A percentile compares a stretch with the other conserved stretches of the same genome.
Conservation (phyloP, 2,329 filamentous ascomycete species). For the Trichoderma lentiforme region DNA sequence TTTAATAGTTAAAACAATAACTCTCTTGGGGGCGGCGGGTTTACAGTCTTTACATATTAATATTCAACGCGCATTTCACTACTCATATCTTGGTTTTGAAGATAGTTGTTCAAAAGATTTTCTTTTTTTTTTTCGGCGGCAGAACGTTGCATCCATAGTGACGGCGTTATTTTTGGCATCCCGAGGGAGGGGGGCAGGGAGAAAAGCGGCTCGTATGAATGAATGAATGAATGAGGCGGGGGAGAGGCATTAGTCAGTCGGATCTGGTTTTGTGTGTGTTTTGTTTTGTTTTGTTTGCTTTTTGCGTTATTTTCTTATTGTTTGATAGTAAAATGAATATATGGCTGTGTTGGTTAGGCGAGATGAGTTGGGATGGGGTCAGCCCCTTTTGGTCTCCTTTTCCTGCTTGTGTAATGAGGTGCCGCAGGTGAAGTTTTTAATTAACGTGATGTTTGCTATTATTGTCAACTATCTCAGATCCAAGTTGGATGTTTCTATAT, state of each 20-base stretch:
- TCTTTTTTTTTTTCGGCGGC: background rate
- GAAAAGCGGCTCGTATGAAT: background rate
- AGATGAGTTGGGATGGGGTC: background rate
- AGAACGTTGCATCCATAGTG: background rate
- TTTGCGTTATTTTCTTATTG: background rate
- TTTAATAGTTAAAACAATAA: background rate
- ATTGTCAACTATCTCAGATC: background rate
- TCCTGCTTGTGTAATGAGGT: background rate
- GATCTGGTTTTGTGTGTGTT: background rate
- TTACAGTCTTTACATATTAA: slow-evolving; percentile 2
- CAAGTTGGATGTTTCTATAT: no score
- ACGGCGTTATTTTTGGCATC: background rate
- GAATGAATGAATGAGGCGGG: background rate
- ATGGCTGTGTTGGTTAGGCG: slow-evolving; percentile 6
- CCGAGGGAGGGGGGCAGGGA: background rate
- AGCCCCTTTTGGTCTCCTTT: background rate
- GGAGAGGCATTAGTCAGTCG: background rate
- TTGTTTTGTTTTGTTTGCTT: background rate
- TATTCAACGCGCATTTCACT: background rate
- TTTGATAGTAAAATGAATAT: slow-evolving; percentile 9
- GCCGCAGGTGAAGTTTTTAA: background rate
- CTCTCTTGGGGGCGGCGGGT: background rate
- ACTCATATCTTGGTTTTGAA: background rate
- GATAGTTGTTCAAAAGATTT: background rate
- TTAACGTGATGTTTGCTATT: background rate